These are phyloP conservation scores for Neoboletus subvelutipes DNA, from an alignment of 768 basidiomycete species.

Conservation along the genomic window DNA sequence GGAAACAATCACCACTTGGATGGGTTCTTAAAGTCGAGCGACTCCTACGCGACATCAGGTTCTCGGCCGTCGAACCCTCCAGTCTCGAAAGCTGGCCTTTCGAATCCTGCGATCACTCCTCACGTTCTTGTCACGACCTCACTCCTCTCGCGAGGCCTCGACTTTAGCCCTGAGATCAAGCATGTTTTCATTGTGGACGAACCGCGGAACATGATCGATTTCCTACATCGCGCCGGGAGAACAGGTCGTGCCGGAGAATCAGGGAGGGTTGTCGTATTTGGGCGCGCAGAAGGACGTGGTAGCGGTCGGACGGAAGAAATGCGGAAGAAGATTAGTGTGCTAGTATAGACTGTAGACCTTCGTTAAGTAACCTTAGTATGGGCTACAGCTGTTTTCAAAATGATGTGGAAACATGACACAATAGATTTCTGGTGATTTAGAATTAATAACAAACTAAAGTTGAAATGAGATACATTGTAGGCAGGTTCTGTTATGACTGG, in stretches of 20 bases:
- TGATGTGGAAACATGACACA: too few species aligned
- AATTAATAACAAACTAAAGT: too few species aligned
- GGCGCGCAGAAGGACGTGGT: slow-evolving; percentile 65
- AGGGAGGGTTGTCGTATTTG: slow-evolving; percentile 77
- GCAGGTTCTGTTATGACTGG: too few species aligned
- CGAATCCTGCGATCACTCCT: slow-evolving; percentile 39
- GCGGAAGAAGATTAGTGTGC: slow-evolving; percentile 47
- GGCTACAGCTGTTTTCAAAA: too few species aligned
- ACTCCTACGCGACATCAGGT: neutral
- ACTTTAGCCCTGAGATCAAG: slow-evolving; percentile 74
- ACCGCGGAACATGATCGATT: slow-evolving; percentile 88
- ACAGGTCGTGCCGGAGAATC: slow-evolving; percentile 70
- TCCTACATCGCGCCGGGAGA: slow-evolving; percentile 87
- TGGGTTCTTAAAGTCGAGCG: slow-evolving; percentile 56
- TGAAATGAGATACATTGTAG: too few species aligned
- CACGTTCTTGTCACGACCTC: slow-evolving; percentile 88
- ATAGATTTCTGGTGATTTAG: too few species aligned
- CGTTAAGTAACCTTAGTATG: too few species aligned
- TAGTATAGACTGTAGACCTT: slow-evolving; percentile 14
- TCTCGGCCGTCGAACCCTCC: slow-evolving; percentile 1
- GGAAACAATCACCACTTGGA: slow-evolving; percentile 78
- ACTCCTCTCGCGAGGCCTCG: slow-evolving; percentile 84
- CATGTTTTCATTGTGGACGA: slow-evolving; percentile 88
- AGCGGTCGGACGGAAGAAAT: slow-evolving; percentile 52
- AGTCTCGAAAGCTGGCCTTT: slow-evolving; percentile 13